Conservation (phyloP, 352 stramenopile species). For the Phytophthora crassamura region DNA sequence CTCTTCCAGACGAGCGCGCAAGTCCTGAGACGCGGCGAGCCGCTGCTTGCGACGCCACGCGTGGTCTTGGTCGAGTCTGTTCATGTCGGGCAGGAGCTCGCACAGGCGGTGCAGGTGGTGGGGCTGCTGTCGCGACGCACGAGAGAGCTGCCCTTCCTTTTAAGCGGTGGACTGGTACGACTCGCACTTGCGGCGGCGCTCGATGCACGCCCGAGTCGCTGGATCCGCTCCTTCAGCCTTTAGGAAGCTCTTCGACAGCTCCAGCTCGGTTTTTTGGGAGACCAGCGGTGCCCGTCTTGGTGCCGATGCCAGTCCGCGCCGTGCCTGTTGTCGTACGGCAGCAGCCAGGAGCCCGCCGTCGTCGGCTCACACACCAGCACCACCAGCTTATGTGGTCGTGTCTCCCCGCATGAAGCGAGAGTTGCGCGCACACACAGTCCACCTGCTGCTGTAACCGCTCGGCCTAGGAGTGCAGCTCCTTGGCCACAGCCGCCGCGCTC, state of each 20-base stretch:
- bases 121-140: constrained; percentile 63
- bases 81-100: constrained; percentile 79
- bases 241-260: constrained; percentile 66
- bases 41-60: constrained; percentile 46
- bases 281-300: constrained; percentile 38
- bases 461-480: constrained; percentile 73
- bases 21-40: constrained; percentile 31
- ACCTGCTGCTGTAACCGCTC: constrained; percentile 80
- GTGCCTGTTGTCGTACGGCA: constrained; percentile 80
- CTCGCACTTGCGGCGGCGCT: constrained; percentile 62
- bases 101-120: constrained; percentile 76
- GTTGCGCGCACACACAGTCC: constrained; percentile 74
- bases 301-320: constrained; percentile 51
- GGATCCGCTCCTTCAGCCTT: constrained; percentile 36
- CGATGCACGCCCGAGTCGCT: constrained; percentile 35
- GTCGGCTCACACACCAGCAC: constrained; percentile 83
- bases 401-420: constrained; percentile 75
- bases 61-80: constrained; percentile 66
- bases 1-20: constrained; percentile 15
- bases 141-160: constrained; percentile 69
- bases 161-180: constrained; percentile 65
- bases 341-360: constrained; percentile 81
- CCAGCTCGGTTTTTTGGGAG: constrained; percentile 33
- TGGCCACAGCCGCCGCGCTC: constrained; percentile 66
- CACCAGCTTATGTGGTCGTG: constrained; percentile 83